Conservation (phyloP, 768 basidiomycete genomes). For the Coprinopsis marcescibilis region DNA sequence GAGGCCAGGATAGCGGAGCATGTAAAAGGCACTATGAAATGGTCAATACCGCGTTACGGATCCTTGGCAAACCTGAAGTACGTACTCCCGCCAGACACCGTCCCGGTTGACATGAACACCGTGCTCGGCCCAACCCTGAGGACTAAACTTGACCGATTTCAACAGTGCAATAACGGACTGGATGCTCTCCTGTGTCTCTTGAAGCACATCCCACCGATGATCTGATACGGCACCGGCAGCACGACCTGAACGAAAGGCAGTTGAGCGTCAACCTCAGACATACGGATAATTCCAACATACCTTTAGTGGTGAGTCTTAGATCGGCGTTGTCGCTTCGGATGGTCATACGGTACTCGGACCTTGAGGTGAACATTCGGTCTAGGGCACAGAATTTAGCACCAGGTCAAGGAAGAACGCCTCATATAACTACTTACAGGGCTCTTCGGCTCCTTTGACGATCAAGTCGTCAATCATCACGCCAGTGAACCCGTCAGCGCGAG, state of each 20-base stretch:
- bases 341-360: conserved; percentile 87
- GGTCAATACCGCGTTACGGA: neutral
- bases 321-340: conserved; percentile 90
- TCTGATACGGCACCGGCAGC: conserved; percentile 42
- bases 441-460: conserved; percentile 82
- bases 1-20: conserved; percentile 57
- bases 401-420: neutral
- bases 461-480: conserved; percentile 94
- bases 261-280: neutral
- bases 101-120: conserved; percentile 42
- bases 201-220: conserved; percentile 34
- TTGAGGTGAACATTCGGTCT: conserved; percentile 93
- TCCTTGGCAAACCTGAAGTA: neutral
- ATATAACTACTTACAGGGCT: conserved; percentile 62
- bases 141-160: conserved; percentile 32
- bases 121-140: conserved; percentile 31
- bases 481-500: conserved; percentile 80
- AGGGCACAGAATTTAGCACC: conserved; percentile 5
- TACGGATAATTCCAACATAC: conserved; percentile 16
- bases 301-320: conserved; percentile 73
- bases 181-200: conserved; percentile 27
- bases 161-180: conserved; percentile 30
- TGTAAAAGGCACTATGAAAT: conserved; percentile 60
- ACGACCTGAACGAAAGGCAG: conserved; percentile 26
- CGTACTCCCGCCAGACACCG: conserved; percentile 38